Base-by-base conservation (phyloP, 148 eudicot species). In the Limonium bicolor region DNA sequence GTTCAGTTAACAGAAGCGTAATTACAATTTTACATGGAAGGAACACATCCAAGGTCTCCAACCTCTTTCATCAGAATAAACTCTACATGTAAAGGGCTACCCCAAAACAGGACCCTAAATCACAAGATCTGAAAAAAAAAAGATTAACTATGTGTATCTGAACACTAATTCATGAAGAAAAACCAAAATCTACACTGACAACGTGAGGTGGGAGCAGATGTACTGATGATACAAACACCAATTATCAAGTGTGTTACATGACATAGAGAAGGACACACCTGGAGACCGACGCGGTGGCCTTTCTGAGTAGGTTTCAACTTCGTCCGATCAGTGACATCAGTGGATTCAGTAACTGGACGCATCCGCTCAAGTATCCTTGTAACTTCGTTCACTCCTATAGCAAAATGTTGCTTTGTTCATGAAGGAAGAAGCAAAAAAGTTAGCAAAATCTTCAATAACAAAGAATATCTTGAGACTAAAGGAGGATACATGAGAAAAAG, bases 361-460 rank as follows among this genome's bases (percentile, higher is more conserved):
- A 70, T 70, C 27, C 84, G 64, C 56, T 88, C 87, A 33, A 88
- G 97, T 27, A 68, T 56, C 27, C 94, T 80, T 0, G 97, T 88
- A 28, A 88, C 95, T 53, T 88, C 95, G 51, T 88, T 88, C 20
- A 88, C 70, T 33, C 97, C 97, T 0, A 84, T 50, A 7, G 82
- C 77, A 56, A 84, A 88, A 10, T 70, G 86, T 64, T 73, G 76
- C 92, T 85, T 57, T 52, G 25, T 19, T 17, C 15, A 36, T 21
- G 39, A 36, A 4, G 22, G 20, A 12, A 28, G 8, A 26, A 12
- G 3, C 20, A 20, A 24, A 60, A 16, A 5, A 24, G 29, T 13
- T 20, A 28, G 26, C 36, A 24, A 43, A 5, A 9, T 15, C 11
- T 31, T 14, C 6, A 11, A 15, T 22, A 41, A 48, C 5, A n/a